phyloP scores from a whole-genome alignment of 1,284 basidiomycete species.

The Pseudozyma flocculosa region DNA sequence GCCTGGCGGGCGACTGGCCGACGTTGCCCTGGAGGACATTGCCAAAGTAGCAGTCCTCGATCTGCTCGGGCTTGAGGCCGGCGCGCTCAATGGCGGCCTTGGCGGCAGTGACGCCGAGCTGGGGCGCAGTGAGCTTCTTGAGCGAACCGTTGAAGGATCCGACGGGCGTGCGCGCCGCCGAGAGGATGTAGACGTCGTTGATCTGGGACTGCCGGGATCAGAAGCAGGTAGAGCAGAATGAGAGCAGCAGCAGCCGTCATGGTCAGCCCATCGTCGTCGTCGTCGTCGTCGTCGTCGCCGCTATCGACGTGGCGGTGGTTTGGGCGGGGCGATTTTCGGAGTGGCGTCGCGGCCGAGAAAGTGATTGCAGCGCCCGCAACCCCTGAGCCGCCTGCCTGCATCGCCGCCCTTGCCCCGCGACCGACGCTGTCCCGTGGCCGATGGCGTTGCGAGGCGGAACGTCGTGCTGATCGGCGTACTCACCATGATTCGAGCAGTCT shows the following conservation, averaged over 20 bases:
- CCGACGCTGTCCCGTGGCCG: too few species aligned
- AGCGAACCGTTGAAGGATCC: conserved; percentile 88
- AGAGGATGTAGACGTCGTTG: conserved; percentile 83
- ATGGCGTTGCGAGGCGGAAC: too few species aligned
- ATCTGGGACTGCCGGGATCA: conserved; percentile 22
- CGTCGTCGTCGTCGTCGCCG: background rate
- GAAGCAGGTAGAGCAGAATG: background rate
- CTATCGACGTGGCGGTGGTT: background rate
- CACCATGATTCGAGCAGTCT: conserved; percentile 49
- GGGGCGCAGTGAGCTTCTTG: conserved; percentile 82
- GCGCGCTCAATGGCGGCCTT: conserved; percentile 78
- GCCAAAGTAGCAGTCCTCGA: conserved; percentile 95
- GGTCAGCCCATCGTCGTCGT: background rate
- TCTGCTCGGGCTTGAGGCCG: conserved; percentile 74
- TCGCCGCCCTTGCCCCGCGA: too few species aligned
- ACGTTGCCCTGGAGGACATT: conserved; percentile 64
- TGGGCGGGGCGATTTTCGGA: background rate
- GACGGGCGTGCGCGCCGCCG: conserved; percentile 89
- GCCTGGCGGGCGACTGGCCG: conserved; percentile 61
- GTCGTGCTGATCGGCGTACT: conserved; percentile 4
- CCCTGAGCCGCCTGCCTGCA: too few species aligned
- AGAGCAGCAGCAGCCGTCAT: background rate
- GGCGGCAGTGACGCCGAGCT: conserved; percentile 84
- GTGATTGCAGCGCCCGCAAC: too few species aligned
- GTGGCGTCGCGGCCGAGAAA: too few species aligned